Percentiles rank a stretch among this genome's conserved stretches.
phyloP scores from a whole-genome alignment of 352 stramenopile species.

The Pythium graminicola region DNA sequence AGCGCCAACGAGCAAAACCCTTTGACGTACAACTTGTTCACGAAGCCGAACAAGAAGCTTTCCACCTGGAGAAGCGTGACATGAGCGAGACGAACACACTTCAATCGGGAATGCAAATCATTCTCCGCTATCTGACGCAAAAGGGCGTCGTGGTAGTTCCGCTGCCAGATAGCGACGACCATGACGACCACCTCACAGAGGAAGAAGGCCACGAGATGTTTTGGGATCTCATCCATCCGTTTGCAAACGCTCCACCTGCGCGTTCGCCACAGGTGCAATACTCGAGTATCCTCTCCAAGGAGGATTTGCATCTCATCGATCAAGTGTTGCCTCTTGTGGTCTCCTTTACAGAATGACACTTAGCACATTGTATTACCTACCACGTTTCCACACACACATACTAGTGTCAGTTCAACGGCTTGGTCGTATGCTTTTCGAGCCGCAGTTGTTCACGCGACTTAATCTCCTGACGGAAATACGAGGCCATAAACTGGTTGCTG shows the following conservation, averaged over 20 bases:
- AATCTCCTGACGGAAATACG: slow-evolving; percentile 71
- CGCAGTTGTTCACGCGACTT: slow-evolving; percentile 56
- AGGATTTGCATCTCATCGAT: slow-evolving; percentile 36
- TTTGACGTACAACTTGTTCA: slow-evolving; percentile 42
- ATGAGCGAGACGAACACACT: slow-evolving; percentile 27
- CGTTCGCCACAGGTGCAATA: slow-evolving; percentile 42
- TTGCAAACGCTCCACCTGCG: slow-evolving; percentile 27
- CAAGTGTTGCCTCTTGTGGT: slow-evolving; percentile 28
- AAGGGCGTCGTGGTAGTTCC: slow-evolving; percentile 45
- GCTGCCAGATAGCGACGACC: slow-evolving; percentile 16
- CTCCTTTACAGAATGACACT: background rate
- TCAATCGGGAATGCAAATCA: slow-evolving; percentile 34
- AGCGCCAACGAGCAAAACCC: slow-evolving; percentile 23
- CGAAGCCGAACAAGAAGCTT: slow-evolving; percentile 32
- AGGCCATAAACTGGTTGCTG: slow-evolving; percentile 77
- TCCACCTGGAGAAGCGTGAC: slow-evolving; percentile 26
- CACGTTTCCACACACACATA: background rate
- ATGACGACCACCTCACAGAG: slow-evolving; percentile 6
- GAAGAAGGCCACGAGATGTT: slow-evolving; percentile 38
- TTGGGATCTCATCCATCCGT: slow-evolving; percentile 34
- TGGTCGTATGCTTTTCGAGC: slow-evolving; percentile 37
- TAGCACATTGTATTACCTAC: background rate
- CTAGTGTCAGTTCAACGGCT: slow-evolving; percentile 14
- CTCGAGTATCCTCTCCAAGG: slow-evolving; percentile 36
- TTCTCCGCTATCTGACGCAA: slow-evolving; percentile 43